These are phyloP conservation scores for Colletotrichum sp. DNA, from an alignment of 2,329 filamentous ascomycete species.

Conservation along the genomic window DNA sequence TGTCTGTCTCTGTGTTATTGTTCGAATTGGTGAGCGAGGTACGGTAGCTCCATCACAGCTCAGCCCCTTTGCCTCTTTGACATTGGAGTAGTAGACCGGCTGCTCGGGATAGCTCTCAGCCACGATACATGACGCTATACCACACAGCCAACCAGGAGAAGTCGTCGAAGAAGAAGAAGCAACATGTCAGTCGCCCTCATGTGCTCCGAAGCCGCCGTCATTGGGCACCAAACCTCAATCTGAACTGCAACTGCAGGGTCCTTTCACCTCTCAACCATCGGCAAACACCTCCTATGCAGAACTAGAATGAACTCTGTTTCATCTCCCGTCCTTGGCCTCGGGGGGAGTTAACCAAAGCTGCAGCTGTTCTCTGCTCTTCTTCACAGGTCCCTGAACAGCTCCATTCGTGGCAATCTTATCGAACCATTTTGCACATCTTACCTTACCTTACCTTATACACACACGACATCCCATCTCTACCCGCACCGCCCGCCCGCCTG, in stretches of 20 bases:
- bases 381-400: not conserved
- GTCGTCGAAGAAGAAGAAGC: not conserved
- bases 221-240: not conserved
- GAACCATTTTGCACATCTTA: not conserved
- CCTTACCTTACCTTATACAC: not conserved
- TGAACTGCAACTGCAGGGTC: not conserved
- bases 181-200: not conserved
- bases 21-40: not conserved
- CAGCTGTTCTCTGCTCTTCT: not conserved
- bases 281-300: not conserved
- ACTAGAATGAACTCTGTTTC: constrained; percentile 9
- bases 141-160: not conserved
- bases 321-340: not conserved
- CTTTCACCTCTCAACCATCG: not conserved
- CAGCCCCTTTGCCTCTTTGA: not conserved
- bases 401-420: not conserved
- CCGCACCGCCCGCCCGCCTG: not conserved
- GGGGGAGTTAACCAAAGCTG: not conserved
- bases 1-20: not conserved
- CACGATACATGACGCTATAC: not conserved
- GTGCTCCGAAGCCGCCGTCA: not conserved
- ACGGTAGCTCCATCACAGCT: not conserved
- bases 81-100: not conserved
- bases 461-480: not conserved
- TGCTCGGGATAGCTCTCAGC: not conserved